Evolutionary conservation across 2,329 filamentous ascomycete species (phyloP), one percentile per base, ranked within the genome.

Genomic region (Sclerotinia minor): DNA sequence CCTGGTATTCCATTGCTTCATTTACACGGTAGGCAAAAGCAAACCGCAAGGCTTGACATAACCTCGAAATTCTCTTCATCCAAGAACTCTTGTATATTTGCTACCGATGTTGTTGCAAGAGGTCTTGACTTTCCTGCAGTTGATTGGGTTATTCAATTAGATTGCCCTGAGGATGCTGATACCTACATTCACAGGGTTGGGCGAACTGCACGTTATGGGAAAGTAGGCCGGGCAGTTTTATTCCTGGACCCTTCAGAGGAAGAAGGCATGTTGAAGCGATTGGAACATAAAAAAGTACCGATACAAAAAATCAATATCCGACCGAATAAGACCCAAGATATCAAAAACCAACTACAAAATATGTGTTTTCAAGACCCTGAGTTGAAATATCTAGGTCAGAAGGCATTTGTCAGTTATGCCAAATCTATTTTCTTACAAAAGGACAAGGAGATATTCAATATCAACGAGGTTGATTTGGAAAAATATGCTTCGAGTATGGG

Each of bases 121-220:
- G 95, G 95, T 71, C 85, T 99, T 17, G 95, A 99, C 78, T 98
- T 99, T 76, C 95, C 95, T 0, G 90, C 93, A 3, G 95, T 99
- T 0, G 95, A 99, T 78, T 99, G 95, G 91, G 95, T 99, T 6
- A 92, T 99, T n/a, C 95, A 99, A 77, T 85, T 92, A n/a, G 95
- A 99, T 78, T 96, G 92, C 72, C 95, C 95, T 0, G 95, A 99
- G 78, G 94, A 99, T 78, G 91, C 92, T 5, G 95, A 98, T 75
- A 99, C 95, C 0, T 99, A 99, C 76, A 98, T 99, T 73, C 95
- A 99, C 79, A 88, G 95, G 69, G 94, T 97, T 5, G 95, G 95
- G 1, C 87, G 95, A 41, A 98, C 95, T 24, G 95, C 95, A n/a
- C 87, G 94, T 29, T 98, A 96, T 78, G 90, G 97, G 75, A 90